Percentiles rank a stretch among this genome's conserved stretches.
These are phyloP conservation scores for Alternaria rosae DNA, from an alignment of 2,329 filamentous ascomycete species.

Conservation along the genomic window DNA sequence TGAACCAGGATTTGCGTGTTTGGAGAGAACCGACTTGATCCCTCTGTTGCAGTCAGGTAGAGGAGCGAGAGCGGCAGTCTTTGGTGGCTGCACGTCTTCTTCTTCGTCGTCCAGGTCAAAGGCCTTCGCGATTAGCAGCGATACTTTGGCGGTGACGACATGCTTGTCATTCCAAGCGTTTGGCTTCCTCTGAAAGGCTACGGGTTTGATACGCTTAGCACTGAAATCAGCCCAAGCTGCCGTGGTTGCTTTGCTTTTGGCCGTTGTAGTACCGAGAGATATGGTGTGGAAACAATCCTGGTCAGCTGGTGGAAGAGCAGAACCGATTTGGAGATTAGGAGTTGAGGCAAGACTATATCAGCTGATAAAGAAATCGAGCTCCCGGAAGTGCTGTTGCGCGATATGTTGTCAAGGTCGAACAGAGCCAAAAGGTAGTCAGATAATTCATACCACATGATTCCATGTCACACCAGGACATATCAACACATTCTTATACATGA, in stretches of 20 bases:
- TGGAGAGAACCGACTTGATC: constrained; percentile 21
- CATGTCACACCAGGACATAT: neutral
- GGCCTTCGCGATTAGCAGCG: constrained; percentile 30
- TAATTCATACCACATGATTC: neutral
- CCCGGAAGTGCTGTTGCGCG: neutral
- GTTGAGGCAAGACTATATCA: neutral
- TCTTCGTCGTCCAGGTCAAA: neutral
- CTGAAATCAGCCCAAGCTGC: neutral
- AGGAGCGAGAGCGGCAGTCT: constrained; percentile 18
- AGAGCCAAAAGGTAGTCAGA: neutral
- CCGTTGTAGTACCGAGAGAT: constrained; percentile 2
- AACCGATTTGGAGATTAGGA: neutral
- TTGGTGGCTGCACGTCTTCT: constrained; percentile 13
- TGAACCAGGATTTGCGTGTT: constrained; percentile 13
- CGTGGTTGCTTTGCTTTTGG: constrained; percentile 9
- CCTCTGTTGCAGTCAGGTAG: constrained; percentile 31
- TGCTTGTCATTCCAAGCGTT: constrained; percentile 8
- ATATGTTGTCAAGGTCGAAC: neutral
- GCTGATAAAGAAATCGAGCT: neutral
- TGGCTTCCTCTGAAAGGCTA: constrained; percentile 13
- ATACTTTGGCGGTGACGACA: neutral
- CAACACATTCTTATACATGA: constrained; percentile 27
- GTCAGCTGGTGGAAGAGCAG: neutral
- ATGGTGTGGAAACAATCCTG: neutral
- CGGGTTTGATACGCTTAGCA: neutral